These are phyloP conservation scores for Stramenopiles sp. DNA, from an alignment of 352 stramenopile genomes.

Conservation along the genomic window DNA sequence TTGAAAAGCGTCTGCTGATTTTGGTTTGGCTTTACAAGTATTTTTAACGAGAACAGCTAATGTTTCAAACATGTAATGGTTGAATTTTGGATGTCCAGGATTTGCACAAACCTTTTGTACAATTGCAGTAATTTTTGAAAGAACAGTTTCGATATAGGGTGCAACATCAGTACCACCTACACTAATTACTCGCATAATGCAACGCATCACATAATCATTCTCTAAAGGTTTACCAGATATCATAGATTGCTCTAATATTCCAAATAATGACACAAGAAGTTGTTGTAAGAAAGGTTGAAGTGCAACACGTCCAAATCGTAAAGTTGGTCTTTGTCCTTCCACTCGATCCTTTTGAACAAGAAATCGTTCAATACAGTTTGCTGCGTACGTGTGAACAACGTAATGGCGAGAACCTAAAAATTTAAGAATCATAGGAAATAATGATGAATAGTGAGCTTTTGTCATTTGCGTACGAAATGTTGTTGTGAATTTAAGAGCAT, in stretches of 20 bases:
- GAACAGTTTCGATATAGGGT: conserved; percentile 32
- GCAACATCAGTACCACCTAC: conserved; percentile 7
- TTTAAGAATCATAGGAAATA: conserved; percentile 60
- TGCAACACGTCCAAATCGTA: not conserved
- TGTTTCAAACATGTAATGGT: conserved; percentile 95
- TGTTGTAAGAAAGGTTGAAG: not conserved
- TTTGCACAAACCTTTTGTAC: conserved; percentile 75
- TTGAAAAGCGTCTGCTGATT: conserved; percentile 44
- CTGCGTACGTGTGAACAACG: conserved; percentile 91
- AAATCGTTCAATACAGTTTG: conserved; percentile 66
- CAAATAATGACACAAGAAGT: not conserved
- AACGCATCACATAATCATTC: conserved; percentile 13
- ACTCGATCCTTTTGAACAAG: conserved; percentile 48
- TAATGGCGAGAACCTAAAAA: conserved; percentile 37
- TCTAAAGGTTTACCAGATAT: conserved; percentile 4
- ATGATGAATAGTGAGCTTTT: conserved; percentile 41
- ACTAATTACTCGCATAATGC: conserved; percentile 10
- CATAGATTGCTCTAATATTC: conserved; percentile 2
- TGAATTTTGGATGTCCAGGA: conserved; percentile 88
- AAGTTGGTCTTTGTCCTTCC: not conserved
- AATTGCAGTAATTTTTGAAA: conserved; percentile 61
- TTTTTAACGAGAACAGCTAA: conserved; percentile 42
- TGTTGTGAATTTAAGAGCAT: conserved; percentile 87
- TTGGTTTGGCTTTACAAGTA: conserved; percentile 14
- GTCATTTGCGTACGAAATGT: conserved; percentile 86